A percentile compares a stretch with the other conserved stretches of the same genome.
Evolutionary conservation across 2,329 filamentous ascomycete genomes (phyloP).

Genomic region (Monilinia polystroma): DNA sequence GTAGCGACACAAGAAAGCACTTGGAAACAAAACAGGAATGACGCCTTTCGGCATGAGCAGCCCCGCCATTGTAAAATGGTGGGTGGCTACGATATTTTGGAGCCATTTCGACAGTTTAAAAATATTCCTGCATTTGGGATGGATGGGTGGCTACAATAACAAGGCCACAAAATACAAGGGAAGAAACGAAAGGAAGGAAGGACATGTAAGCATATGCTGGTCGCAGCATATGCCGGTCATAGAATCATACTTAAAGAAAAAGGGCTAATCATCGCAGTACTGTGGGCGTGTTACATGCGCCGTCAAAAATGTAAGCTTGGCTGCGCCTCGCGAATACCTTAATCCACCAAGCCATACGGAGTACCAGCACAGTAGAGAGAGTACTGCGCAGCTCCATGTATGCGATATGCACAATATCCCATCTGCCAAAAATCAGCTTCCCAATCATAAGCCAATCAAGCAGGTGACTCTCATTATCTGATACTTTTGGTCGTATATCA

Average conservation of each 20-base stretch:
- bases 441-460: neutral
- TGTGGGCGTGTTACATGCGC: slow-evolving; percentile 14
- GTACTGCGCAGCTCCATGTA: neutral
- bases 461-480: slow-evolving; percentile 18
- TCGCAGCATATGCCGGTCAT: slow-evolving; percentile 20
- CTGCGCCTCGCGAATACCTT: slow-evolving; percentile 19
- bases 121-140: neutral
- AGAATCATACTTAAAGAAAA: neutral
- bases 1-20: slow-evolving; percentile 11
- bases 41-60: slow-evolving; percentile 22
- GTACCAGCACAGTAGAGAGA: too few relatives aligned
- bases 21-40: slow-evolving; percentile 17
- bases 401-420: slow-evolving; percentile 8
- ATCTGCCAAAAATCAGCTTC: slow-evolving; percentile 8
- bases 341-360: slow-evolving; percentile 9
- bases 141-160: neutral
- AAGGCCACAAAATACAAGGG: neutral
- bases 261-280: neutral
- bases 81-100: neutral
- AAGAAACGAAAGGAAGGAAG: neutral
- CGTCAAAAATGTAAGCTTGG: slow-evolving; percentile 16
- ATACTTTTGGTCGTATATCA: slow-evolving; percentile 18
- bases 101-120: neutral
- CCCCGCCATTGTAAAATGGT: slow-evolving; percentile 15
- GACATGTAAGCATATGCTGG: neutral